phyloP scores from a whole-genome alignment of 1,284 basidiomycete species.

The Cryptococcus hybrid region DNA sequence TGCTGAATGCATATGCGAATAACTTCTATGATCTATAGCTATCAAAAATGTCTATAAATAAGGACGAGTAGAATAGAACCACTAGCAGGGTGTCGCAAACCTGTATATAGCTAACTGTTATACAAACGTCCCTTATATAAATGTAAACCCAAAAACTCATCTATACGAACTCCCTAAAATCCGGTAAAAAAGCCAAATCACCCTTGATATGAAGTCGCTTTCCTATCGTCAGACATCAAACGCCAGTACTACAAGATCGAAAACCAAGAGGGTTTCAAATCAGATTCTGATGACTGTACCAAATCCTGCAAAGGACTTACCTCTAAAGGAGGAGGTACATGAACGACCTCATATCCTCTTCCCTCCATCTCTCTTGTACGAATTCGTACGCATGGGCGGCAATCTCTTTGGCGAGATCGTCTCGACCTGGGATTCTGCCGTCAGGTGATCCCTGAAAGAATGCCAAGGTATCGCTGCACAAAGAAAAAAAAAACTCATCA shows the following conservation, averaged over 20 bases:
- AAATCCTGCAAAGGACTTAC: constrained; percentile 10
- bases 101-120: too few species aligned
- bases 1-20: too few species aligned
- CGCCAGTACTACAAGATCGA: constrained; percentile 23
- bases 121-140: too few species aligned
- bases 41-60: too few species aligned
- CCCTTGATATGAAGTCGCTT: constrained; percentile 14
- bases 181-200: neutral
- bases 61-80: too few species aligned
- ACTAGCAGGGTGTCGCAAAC: too few species aligned
- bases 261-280: neutral
- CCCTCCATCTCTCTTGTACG: constrained; percentile 47
- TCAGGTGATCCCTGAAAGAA: constrained; percentile 53
- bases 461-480: constrained; percentile 47
- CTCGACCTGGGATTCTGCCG: constrained; percentile 38
- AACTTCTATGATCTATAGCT: too few species aligned
- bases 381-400: constrained; percentile 46
- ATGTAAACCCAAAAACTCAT: too few species aligned
- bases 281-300: neutral
- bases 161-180: neutral
- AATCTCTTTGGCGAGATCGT: constrained; percentile 49
- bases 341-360: constrained; percentile 52
- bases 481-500: neutral
- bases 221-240: constrained; percentile 30
- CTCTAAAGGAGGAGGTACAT: constrained; percentile 40